Percentiles rank a stretch among this genome's conserved stretches.
These are phyloP conservation scores for Arthrobotrys megalospora DNA, from an alignment of 2,329 filamentous ascomycete genomes.

Conservation along the genomic window DNA sequence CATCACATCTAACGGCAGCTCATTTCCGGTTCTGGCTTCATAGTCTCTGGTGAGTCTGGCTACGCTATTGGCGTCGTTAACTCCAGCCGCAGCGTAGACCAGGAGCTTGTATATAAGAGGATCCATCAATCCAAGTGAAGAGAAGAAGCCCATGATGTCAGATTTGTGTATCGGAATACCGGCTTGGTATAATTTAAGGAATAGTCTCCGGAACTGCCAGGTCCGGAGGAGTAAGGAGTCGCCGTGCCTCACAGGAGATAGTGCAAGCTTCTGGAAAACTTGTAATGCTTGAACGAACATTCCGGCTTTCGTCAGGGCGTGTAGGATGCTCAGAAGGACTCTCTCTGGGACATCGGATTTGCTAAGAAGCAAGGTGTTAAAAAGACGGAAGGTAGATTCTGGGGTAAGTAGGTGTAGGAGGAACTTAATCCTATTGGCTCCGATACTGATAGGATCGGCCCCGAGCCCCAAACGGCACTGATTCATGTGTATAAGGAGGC, in stretches of 20 bases:
- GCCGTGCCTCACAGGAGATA: not conserved
- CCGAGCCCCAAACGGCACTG: conserved; percentile 7
- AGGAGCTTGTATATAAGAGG: conserved; percentile 53
- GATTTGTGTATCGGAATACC: conserved; percentile 54
- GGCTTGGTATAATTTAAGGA: conserved; percentile 44
- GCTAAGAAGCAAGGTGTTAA: conserved; percentile 22
- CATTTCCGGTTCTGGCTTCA: conserved; percentile 23
- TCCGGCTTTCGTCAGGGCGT: conserved; percentile 36
- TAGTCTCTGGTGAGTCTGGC: conserved; percentile 25
- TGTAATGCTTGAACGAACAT: conserved; percentile 51
- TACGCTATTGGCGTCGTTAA: conserved; percentile 28
- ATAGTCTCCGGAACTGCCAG: conserved; percentile 55
- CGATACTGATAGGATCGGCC: conserved; percentile 20
- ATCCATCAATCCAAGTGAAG: conserved; percentile 41
- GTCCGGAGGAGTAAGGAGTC: not conserved
- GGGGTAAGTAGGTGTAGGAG: conserved; percentile 32
- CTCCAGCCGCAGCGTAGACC: conserved; percentile 39
- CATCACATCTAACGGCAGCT: conserved; percentile 40
- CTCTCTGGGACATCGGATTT: conserved; percentile 36
- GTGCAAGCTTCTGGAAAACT: conserved; percentile 47
- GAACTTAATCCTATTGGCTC: conserved; percentile 28
- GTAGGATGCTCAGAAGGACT: conserved; percentile 37
- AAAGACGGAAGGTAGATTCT: conserved; percentile 29
- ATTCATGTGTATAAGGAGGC: conserved; percentile 13
- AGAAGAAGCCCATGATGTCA: conserved; percentile 42